Base-by-base conservation (phyloP, 2,329 filamentous ascomycete species). In the Penicillium sp. region DNA sequence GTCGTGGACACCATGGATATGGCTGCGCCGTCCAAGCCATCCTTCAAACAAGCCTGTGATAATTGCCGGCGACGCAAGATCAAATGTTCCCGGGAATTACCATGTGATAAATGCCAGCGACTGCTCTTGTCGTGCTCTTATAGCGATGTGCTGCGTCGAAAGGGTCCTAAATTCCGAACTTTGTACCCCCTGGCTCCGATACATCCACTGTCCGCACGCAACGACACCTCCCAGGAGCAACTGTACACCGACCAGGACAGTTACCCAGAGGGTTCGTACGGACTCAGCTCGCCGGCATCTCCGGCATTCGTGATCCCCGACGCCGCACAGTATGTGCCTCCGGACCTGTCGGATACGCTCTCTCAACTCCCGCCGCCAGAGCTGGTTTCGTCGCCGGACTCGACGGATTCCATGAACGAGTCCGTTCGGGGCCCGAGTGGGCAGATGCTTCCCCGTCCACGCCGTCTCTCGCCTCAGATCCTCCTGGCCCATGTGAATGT, bases 61-160 rank as follows among this genome's bases (percentile, higher is more conserved):
- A 70, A 69, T 46, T 73, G 70, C 57, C 64, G 70, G 28, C 60
- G 64, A 12, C 66, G 70, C 40, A 73, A 73, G 48, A 69, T 73
- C 47, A 73, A 70, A 60, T 73, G 70, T 48, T 64, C 62, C 39
- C 66, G 63, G 58, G 68, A 62, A 54, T 59, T 58, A 11, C 70
- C 70, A 2, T 73, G 70, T 54, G 68, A 73, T 43, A 72, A 68
- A 51, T 71, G 68, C 39, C 59, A 65, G 35, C 60, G 63, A 2
- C 55, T 69, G 24, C 58, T 70, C 13, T 56, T 70, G 13, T 66
- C 63, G 7, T 71, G 68, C 45, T 67, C 67, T n/a, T 71, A 71
- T 47, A 67, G 63, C 46, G 65, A 69, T 46, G 57, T 68, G 1
- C 56, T 69, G 25, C 65, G 66, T 43, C 65, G 67, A 32, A 70